Base-by-base conservation (phyloP, 768 basidiomycete species). In the Leccinum ochraceum region DNA sequence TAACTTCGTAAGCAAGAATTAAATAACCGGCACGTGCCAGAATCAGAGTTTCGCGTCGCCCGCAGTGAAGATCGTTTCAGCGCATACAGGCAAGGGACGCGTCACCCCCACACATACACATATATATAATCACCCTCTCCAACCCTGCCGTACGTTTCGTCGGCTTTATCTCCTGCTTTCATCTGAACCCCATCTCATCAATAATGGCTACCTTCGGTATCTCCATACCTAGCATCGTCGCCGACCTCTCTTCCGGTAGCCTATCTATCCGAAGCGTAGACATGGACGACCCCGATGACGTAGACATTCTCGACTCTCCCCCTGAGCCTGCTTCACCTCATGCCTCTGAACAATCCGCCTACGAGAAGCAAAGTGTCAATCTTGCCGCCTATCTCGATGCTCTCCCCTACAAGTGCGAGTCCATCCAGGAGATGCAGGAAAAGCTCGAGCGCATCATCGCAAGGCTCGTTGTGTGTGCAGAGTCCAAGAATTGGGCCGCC, bases 361-460 rank as follows among this genome's bases (percentile, higher is more conserved):
- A 79, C 58, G 88, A 88, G 61, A 84, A 81, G 67, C 85, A 90
- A 69, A 79, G 76, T 55, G 80, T 80, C 22, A 78, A 86, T 48
- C 81, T 92, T 49, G 81, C 86, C 63, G 80, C 82, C 24, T 90
- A 91, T 74, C 77, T 89, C 61, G 79, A 83, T 67, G 80, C 87
- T 16, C 69, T 91, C 39, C 92, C 91, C 3, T 93, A 92, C 70
- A 74, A 85, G 67, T 86, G 86, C 73, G 91, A 93, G 71, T 77
- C 87, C 24, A 71, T 82, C 52, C 83, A 88, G 61, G 26, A 85
- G 56, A 93, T 94, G 90, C 83, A 88, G 56, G 70, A 75, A 30
- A 83, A 84, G 64, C 81, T 93, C 8, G 87, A 90, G 66, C 69
- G 79, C 53, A 90, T 94, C 64, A 79, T 92, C 10, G 79, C 82